A percentile compares a stretch with the other conserved stretches of the same genome.
These are phyloP conservation scores for Hyphopichia wangnamkhiaoensis DNA, from an alignment of 1,139 yeast genomes.

Conservation along the genomic window DNA sequence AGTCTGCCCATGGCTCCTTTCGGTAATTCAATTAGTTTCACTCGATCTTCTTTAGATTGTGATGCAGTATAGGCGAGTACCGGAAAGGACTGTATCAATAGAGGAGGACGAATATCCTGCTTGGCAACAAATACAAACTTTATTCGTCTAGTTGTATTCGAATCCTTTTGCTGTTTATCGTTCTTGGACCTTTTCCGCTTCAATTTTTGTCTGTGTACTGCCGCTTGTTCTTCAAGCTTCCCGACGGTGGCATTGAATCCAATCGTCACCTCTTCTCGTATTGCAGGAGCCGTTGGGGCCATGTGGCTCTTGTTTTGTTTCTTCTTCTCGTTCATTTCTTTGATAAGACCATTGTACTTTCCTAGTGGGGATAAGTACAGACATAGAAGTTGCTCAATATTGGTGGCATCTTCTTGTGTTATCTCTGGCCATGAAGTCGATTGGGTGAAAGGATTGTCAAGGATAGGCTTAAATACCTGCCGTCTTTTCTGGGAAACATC, in stretches of 20 bases:
- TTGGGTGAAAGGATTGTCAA: slow-evolving; percentile 60
- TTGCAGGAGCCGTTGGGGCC: slow-evolving; percentile 25
- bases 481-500: slow-evolving; percentile 46
- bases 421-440: slow-evolving; percentile 54
- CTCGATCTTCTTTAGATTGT: slow-evolving; percentile 21
- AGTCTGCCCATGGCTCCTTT: slow-evolving; percentile 42
- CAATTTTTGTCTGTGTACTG: slow-evolving; percentile 8
- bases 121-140: slow-evolving; percentile 56
- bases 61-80: slow-evolving; percentile 50
- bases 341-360: slow-evolving; percentile 23
- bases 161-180: neutral
- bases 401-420: slow-evolving; percentile 34
- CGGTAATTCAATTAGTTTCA: slow-evolving; percentile 58
- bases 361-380: slow-evolving; percentile 40
- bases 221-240: slow-evolving; percentile 51
- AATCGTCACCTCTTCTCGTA: slow-evolving; percentile 26
- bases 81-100: slow-evolving; percentile 56
- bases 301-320: slow-evolving; percentile 4
- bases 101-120: slow-evolving; percentile 49
- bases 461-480: slow-evolving; percentile 60
- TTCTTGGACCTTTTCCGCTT: slow-evolving; percentile 11
- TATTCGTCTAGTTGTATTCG: slow-evolving; percentile 7
- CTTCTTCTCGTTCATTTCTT: slow-evolving; percentile 11
- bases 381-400: slow-evolving; percentile 42
- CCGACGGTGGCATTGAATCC: slow-evolving; percentile 61